These are phyloP conservation scores for Moringa oleifera DNA, from an alignment of 345 rosid species.

Conservation along the genomic window DNA sequence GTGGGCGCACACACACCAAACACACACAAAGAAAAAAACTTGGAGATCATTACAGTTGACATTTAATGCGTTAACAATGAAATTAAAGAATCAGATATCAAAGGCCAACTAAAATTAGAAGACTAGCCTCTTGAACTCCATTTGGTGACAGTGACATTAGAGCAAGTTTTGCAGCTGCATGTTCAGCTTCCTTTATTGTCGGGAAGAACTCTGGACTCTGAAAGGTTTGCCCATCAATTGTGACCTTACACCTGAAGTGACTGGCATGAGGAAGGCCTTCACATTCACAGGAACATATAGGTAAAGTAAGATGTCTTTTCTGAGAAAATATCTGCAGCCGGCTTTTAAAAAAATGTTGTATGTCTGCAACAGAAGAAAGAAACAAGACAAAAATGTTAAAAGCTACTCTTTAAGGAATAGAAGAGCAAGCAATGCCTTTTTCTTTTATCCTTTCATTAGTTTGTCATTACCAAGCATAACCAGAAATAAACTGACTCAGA, in stretches of 20 bases:
- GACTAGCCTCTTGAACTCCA: slow-evolving; percentile 35
- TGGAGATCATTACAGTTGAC: background rate
- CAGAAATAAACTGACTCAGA: background rate
- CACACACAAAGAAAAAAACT: background rate
- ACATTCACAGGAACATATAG: slow-evolving; percentile 40
- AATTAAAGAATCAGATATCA: slow-evolving; percentile 1
- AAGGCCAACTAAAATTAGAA: background rate
- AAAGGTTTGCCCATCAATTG: slow-evolving; percentile 38
- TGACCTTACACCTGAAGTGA: slow-evolving; percentile 45
- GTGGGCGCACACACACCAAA: too few species aligned
- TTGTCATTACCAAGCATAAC: background rate
- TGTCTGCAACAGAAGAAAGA: slow-evolving; percentile 16
- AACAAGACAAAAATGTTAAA: background rate
- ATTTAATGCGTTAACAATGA: background rate
- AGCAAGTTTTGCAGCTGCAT: slow-evolving; percentile 60
- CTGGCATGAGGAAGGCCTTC: slow-evolving; percentile 59
- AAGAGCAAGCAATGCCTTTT: too few species aligned
- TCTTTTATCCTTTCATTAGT: too few species aligned
- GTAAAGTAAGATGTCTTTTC: slow-evolving; percentile 40
- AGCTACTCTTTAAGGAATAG: background rate
- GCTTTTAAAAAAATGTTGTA: slow-evolving; percentile 33
- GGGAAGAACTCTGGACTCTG: slow-evolving; percentile 32
- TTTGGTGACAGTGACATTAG: slow-evolving; percentile 28
- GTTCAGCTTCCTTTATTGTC: slow-evolving; percentile 56
- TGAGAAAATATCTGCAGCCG: slow-evolving; percentile 42